phyloP scores from a whole-genome alignment of 2,329 filamentous ascomycete species.

The Metarhizium humberi region DNA sequence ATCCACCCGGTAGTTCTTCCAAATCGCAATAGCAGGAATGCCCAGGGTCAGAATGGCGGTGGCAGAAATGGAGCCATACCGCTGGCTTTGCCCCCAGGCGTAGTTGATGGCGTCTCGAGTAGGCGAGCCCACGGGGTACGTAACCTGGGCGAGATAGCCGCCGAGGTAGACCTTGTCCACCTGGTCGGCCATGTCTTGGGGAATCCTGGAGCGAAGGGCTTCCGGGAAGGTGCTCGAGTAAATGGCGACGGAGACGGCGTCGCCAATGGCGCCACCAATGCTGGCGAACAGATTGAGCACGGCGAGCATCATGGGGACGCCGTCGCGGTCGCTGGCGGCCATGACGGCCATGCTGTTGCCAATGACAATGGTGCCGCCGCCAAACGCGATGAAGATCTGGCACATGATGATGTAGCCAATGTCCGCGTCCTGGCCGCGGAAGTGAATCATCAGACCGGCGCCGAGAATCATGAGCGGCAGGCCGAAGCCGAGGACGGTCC shows the following conservation, averaged over 20 bases:
- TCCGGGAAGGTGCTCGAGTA: slow-evolving; percentile 19
- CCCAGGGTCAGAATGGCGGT: slow-evolving; percentile 6
- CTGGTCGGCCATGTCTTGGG: slow-evolving; percentile 1
- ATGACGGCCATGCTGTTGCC: slow-evolving; percentile 49
- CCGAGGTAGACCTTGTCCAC: slow-evolving; percentile 4
- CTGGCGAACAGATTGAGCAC: slow-evolving; percentile 48
- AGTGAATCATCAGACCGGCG: slow-evolving; percentile 47
- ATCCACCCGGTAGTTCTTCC: slow-evolving; percentile 8
- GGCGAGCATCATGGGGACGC: slow-evolving; percentile 46
- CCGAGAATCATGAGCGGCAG: slow-evolving; percentile 46
- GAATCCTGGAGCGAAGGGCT: slow-evolving; percentile 3
- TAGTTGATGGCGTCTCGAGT: slow-evolving; percentile 8
- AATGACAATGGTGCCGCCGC: slow-evolving; percentile 47
- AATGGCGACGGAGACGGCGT: slow-evolving; percentile 48
- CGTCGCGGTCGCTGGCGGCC: slow-evolving; percentile 44
- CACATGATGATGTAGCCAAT: slow-evolving; percentile 47
- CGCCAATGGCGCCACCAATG: slow-evolving; percentile 49
- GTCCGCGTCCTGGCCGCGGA: slow-evolving; percentile 40
- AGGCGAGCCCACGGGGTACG: slow-evolving; percentile 1
- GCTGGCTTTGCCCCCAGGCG: slow-evolving; percentile 7
- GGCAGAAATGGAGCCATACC: slow-evolving; percentile 5
- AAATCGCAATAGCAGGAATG: slow-evolving; percentile 5
- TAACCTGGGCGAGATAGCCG: slow-evolving; percentile 3
- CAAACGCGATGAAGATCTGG: slow-evolving; percentile 50
- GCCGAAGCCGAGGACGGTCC: slow-evolving; percentile 38